Percentiles rank a stretch among this genome's conserved stretches.
Conservation (phyloP, 2,329 filamentous ascomycete species). For the Apiospora arundinis region DNA sequence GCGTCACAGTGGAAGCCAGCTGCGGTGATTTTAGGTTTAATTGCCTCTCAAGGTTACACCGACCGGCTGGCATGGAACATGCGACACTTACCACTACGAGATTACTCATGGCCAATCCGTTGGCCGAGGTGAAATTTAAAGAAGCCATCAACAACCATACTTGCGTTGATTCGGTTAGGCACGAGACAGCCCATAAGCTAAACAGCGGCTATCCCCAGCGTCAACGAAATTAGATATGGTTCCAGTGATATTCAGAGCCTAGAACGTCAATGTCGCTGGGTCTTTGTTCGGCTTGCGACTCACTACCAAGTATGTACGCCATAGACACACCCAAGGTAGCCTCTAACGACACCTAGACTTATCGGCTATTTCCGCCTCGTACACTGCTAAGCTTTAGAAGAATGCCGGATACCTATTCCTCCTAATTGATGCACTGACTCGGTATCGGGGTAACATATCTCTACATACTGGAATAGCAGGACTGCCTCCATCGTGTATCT, state of each 20-base stretch:
- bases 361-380: neutral
- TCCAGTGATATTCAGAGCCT: neutral
- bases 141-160: neutral
- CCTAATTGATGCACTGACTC: neutral
- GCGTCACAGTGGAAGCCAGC: conserved; percentile 5
- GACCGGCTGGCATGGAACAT: neutral
- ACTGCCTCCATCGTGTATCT: neutral
- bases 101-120: neutral
- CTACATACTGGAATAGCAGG: neutral
- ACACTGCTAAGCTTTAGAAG: neutral
- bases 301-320: neutral
- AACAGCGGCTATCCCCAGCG: neutral
- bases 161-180: neutral
- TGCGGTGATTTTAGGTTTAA: neutral
- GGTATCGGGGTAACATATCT: neutral
- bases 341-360: neutral
- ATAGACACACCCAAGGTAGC: neutral
- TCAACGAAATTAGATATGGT: neutral
- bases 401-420: neutral
- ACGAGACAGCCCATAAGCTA: neutral
- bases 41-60: neutral
- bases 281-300: neutral
- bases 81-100: neutral
- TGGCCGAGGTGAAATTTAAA: neutral
- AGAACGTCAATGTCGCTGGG: neutral